Evolutionary conservation across 2,329 filamentous ascomycete genomes (phyloP).

Genomic region (Onygenales sp.): DNA sequence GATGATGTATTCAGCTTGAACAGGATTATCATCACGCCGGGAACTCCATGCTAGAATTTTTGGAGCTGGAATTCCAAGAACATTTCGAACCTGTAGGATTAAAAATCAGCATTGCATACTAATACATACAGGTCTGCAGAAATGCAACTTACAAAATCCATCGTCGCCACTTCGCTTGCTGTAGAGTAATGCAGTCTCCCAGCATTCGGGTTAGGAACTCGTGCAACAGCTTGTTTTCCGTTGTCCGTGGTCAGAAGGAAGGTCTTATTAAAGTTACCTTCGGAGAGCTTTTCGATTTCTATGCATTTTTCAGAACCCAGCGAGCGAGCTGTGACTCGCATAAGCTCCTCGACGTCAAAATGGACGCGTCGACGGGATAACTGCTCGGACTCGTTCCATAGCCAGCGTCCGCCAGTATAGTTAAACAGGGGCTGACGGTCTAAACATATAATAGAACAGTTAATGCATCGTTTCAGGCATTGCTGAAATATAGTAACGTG

Average conservation of each 20-base stretch:
- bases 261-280: conserved; percentile 20
- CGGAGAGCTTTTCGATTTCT: conserved; percentile 22
- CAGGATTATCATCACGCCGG: conserved; percentile 20
- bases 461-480: neutral
- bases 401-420: neutral
- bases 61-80: neutral
- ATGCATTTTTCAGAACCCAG: conserved; percentile 20
- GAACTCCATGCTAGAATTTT: conserved; percentile 12
- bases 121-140: neutral
- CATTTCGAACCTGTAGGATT: neutral
- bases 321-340: conserved; percentile 18
- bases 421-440: neutral
- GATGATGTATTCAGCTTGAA: conserved; percentile 27
- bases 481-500: neutral
- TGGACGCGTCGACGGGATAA: neutral
- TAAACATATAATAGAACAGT: neutral
- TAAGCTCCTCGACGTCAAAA: conserved; percentile 27
- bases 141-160: conserved; percentile 18
- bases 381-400: neutral
- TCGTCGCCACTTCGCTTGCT: conserved; percentile 29
- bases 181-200: conserved; percentile 13
- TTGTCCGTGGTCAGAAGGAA: conserved; percentile 20
- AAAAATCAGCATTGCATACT: neutral
- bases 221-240: conserved; percentile 9
- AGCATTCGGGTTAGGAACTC: conserved; percentile 14